Percentiles rank a stretch among this genome's conserved stretches.
Conservation (phyloP, 306 rosid species). For the Rosa chinensis region DNA sequence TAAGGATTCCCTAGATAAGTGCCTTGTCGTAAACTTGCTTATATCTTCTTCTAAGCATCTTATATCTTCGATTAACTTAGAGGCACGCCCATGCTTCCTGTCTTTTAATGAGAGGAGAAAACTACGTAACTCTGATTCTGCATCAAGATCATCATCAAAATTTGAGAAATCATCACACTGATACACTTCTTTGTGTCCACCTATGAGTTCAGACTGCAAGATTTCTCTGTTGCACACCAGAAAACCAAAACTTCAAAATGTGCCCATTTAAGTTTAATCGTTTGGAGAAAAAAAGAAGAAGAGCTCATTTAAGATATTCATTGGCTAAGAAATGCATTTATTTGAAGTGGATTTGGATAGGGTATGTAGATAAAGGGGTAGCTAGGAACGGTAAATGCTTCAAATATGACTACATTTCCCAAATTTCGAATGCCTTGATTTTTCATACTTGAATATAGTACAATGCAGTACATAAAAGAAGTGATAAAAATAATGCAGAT, state of each 20-base stretch:
- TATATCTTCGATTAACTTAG: slow-evolving; percentile 54
- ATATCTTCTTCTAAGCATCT: slow-evolving; percentile 67
- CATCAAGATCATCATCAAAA: slow-evolving; percentile 44
- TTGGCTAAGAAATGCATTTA: not conserved
- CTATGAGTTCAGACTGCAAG: slow-evolving; percentile 60
- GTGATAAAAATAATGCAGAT: not conserved
- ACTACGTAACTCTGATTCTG: slow-evolving; percentile 54
- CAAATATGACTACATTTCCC: not conserved
- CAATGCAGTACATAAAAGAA: not conserved
- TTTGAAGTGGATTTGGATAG: not conserved
- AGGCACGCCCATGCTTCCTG: slow-evolving; percentile 49
- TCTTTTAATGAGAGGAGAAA: slow-evolving; percentile 50
- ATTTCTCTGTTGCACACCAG: slow-evolving; percentile 59
- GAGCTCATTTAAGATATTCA: not conserved
- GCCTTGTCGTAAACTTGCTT: slow-evolving; percentile 47
- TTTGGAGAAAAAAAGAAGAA: not conserved
- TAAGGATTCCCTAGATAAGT: slow-evolving; percentile 31
- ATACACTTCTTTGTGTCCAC: slow-evolving; percentile 41
- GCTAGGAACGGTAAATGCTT: not conserved
- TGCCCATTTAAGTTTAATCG: not conserved
- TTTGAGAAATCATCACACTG: slow-evolving; percentile 44
- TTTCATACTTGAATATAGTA: not conserved
- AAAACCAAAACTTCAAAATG: slow-evolving; percentile 25
- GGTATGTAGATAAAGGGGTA: not conserved
- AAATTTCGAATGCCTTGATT: not conserved